phyloP scores from a whole-genome alignment of 805 yeast species.

The Metschnikowia chrysomelidarum region DNA sequence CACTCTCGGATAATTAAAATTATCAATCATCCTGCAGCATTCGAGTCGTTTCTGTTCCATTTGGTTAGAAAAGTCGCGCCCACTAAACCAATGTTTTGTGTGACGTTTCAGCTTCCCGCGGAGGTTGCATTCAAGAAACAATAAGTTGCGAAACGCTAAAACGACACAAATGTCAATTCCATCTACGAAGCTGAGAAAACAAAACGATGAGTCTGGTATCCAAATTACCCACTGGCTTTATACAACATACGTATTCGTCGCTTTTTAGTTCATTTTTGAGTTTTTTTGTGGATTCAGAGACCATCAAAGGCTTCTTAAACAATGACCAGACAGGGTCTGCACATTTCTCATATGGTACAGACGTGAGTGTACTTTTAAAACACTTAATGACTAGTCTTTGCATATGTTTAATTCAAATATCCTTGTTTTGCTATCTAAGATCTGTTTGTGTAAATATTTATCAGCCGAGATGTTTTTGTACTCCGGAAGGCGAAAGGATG shows the following conservation, averaged over 20 bases:
- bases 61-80: constrained; percentile 94
- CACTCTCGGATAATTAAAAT: constrained; percentile 47
- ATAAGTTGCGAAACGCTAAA: no score
- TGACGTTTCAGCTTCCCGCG: constrained; percentile 69
- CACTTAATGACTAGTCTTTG: constrained; percentile 54
- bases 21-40: constrained; percentile 47
- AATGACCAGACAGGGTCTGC: constrained; percentile 59
- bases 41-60: constrained; percentile 60
- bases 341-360: constrained; percentile 55
- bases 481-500: constrained; percentile 39
- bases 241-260: constrained; percentile 23
- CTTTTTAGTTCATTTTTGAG: constrained; percentile 29
- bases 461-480: constrained; percentile 51
- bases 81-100: constrained; percentile 94
- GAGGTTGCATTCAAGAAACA: constrained; percentile 57
- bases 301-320: constrained; percentile 41
- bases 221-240: no score
- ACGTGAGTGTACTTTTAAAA: constrained; percentile 53
- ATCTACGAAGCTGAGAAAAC: no score
- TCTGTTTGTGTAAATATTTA: constrained; percentile 40
- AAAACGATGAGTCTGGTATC: no score
- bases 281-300: constrained; percentile 26
- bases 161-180: no score
- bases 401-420: constrained; percentile 53
- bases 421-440: constrained; percentile 37